Evolutionary conservation across 495 filamentous ascomycete species (phyloP).

Genomic region (Terfezia claveryi): DNA sequence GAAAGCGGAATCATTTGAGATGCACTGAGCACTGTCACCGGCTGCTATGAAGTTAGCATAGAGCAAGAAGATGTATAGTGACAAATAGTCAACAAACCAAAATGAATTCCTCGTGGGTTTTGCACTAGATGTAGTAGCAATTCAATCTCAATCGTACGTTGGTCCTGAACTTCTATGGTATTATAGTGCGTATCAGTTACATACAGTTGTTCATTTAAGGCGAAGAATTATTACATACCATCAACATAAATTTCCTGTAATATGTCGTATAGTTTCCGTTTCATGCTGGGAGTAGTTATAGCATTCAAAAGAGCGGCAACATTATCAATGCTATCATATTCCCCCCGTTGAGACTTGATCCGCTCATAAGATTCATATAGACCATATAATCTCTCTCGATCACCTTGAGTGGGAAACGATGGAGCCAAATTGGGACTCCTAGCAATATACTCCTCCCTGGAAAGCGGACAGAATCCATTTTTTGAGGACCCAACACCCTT

Average conservation of each 20-base stretch:
- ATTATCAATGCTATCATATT: conserved; percentile 23
- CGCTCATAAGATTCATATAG: conserved; percentile 23
- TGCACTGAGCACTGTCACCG: conserved; percentile 27
- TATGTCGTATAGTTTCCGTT: not conserved
- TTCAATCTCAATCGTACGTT: conserved; percentile 21
- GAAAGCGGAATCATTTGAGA: conserved; percentile 26
- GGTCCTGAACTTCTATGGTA: conserved; percentile 24
- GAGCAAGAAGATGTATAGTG: too few relatives aligned
- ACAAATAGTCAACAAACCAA: conserved; percentile 1
- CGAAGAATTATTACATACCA: conserved; percentile 8
- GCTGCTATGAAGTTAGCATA: conserved; percentile 3
- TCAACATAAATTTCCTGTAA: conserved; percentile 28
- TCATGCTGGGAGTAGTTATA: too few relatives aligned
- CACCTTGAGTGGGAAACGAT: conserved; percentile 15
- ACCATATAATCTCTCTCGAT: conserved; percentile 18
- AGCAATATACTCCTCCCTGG: not conserved
- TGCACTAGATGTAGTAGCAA: conserved; percentile 21
- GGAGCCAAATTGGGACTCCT: conserved; percentile 1
- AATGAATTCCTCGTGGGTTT: conserved; percentile 22
- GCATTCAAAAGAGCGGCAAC: conserved; percentile 12
- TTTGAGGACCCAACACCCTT: not conserved
- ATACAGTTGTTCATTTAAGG: too few relatives aligned
- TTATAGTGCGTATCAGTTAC: too few relatives aligned
- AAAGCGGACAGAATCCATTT: not conserved
- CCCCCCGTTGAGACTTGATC: conserved; percentile 15